phyloP scores from a whole-genome alignment of 495 filamentous ascomycete species.

The Peziza echinospora region DNA sequence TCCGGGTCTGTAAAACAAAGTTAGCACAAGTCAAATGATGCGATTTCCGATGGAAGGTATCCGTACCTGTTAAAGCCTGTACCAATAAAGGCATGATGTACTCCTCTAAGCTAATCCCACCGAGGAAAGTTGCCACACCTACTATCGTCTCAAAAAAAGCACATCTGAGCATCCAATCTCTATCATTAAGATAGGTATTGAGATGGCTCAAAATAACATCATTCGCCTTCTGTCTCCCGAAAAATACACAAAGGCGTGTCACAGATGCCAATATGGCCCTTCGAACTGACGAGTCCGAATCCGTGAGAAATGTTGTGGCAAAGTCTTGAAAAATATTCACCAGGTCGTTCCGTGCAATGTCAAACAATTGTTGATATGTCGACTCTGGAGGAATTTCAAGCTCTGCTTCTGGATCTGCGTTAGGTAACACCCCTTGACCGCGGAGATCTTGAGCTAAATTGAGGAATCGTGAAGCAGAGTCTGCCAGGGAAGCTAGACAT shows the following conservation, averaged over 20 bases:
- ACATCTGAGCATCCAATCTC: conserved; percentile 89
- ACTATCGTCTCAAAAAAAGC: conserved; percentile 93
- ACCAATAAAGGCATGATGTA: conserved; percentile 94
- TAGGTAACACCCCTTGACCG: conserved; percentile 60
- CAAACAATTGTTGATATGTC: conserved; percentile 60
- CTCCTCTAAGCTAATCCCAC: conserved; percentile 69
- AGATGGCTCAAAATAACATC: conserved; percentile 88
- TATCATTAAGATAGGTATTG: conserved; percentile 93
- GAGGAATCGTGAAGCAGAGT: conserved; percentile 63
- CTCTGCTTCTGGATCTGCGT: conserved; percentile 61
- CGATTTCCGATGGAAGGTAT: too few species aligned
- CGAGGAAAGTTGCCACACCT: conserved; percentile 76
- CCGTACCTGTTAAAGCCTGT: conserved; percentile 87
- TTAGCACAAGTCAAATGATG: too few species aligned
- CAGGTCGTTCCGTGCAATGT: conserved; percentile 56
- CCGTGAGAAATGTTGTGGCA: conserved; percentile 74
- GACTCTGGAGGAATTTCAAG: conserved; percentile 35
- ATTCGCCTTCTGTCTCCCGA: conserved; percentile 69
- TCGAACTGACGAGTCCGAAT: conserved; percentile 68
- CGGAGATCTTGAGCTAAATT: conserved; percentile 77
- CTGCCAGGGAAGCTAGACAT: conserved; percentile 76
- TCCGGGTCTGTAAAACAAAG: conserved; percentile 90
- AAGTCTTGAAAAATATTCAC: conserved; percentile 62
- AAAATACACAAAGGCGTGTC: conserved; percentile 80
- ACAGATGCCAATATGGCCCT: conserved; percentile 89